Conservation (phyloP, 2,329 filamentous ascomycete genomes). For the Hypoxylon sp. region DNA sequence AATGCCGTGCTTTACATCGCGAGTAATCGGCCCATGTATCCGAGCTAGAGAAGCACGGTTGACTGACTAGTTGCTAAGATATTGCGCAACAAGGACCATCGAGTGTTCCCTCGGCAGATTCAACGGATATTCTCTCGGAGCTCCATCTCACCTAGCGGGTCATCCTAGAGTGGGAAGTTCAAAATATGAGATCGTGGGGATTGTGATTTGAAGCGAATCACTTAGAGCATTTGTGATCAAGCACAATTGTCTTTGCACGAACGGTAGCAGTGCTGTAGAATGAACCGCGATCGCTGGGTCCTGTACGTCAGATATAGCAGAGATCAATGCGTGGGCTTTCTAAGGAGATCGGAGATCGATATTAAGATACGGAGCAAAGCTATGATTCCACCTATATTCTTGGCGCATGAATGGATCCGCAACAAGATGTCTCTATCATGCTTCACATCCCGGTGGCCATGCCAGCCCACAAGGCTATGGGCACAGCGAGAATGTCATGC, state of each 20-base stretch:
- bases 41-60: slow-evolving; percentile 6
- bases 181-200: slow-evolving; percentile 7
- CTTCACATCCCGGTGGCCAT: slow-evolving; percentile 26
- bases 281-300: neutral
- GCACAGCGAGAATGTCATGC: slow-evolving; percentile 6
- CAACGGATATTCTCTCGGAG: slow-evolving; percentile 19
- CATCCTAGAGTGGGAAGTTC: slow-evolving; percentile 10
- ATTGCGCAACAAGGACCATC: slow-evolving; percentile 12
- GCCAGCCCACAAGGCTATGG: slow-evolving; percentile 25
- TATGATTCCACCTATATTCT: slow-evolving; percentile 22
- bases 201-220: slow-evolving; percentile 9
- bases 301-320: neutral
- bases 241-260: neutral
- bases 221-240: slow-evolving; percentile 6
- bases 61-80: slow-evolving; percentile 1
- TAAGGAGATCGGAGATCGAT: slow-evolving; percentile 19
- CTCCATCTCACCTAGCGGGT: slow-evolving; percentile 13
- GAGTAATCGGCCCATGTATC: slow-evolving; percentile 1
- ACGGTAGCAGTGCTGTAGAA: slow-evolving; percentile 5
- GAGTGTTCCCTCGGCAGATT: slow-evolving; percentile 18
- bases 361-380: slow-evolving; percentile 9
- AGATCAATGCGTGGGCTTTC: neutral
- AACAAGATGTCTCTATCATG: slow-evolving; percentile 25
- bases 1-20: slow-evolving; percentile 2
- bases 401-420: slow-evolving; percentile 46